These are phyloP conservation scores for Lachnellula hyalina DNA, from an alignment of 2,329 filamentous ascomycete species.

Conservation along the genomic window DNA sequence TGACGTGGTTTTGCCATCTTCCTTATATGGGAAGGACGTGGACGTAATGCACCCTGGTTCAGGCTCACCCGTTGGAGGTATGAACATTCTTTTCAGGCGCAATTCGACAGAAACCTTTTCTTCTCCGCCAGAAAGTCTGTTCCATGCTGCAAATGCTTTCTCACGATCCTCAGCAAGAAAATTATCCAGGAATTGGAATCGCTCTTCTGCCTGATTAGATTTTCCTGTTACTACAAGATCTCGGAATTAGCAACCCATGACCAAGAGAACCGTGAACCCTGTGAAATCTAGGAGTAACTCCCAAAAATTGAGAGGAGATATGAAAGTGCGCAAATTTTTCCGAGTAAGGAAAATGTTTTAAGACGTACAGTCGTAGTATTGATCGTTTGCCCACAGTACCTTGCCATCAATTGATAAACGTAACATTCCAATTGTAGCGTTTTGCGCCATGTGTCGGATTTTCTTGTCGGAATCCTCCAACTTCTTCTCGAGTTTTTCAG, in stretches of 20 bases:
- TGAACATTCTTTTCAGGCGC: constrained; percentile 24
- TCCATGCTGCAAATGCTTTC: constrained; percentile 18
- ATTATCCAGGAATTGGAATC: constrained; percentile 19
- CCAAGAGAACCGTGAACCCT: no score
- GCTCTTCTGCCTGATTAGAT: background rate
- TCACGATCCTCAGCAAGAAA: constrained; percentile 20
- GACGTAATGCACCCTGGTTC: constrained; percentile 22
- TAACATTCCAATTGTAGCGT: constrained; percentile 27
- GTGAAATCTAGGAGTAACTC: no score
- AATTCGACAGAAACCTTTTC: constrained; percentile 20
- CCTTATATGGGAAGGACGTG: constrained; percentile 21
- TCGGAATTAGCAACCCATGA: no score
- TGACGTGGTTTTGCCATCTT: constrained; percentile 21
- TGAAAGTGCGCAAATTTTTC: no score
- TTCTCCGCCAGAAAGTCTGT: constrained; percentile 15
- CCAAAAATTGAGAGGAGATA: no score
- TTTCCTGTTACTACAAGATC: constrained; percentile 2
- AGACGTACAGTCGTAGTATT: background rate
- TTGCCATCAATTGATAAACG: constrained; percentile 14
- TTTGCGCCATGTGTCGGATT: constrained; percentile 27
- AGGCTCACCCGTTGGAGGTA: constrained; percentile 22
- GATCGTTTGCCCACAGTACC: background rate
- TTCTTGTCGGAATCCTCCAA: constrained; percentile 18
- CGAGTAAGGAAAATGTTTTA: no score
- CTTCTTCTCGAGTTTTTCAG: constrained; percentile 16